Base-by-base conservation (phyloP, 345 rosid species). In the Bretschneidera sinensis region DNA sequence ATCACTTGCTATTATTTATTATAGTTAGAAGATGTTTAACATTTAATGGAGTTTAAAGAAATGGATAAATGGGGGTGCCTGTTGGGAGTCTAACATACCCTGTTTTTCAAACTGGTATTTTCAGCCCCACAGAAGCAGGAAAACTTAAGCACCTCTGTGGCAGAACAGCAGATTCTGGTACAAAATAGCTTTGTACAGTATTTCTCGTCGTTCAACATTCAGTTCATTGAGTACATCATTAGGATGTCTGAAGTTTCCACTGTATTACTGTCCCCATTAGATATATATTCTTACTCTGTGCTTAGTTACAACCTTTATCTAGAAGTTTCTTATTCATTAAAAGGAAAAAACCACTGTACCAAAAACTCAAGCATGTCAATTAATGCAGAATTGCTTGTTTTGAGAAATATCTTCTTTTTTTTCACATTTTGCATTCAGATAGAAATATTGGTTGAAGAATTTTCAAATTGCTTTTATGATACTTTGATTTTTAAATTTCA, bases 131-230 rank as follows among this genome's bases (percentile, higher is more conserved):
- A 75, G 49, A 83, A 80, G 71, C 84, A 75, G 68, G 96, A 90
- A 69, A 82, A 74, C 76, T 67, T 71, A 54, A 74, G 73, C 68
- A 60, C 89, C 70, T 85, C 87, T 31, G 69, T 70, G 24, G 97
- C 90, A 60, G 99, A 94, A 54, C 89, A 90, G 67, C 97, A 94
- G 85, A 94, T 94, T 80, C 84, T 94, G 99, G 99, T 94, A 90
- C 16, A 39, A 39, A 9, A 11, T 13, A 39, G 16, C 45, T 39
- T 9, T 13, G 4, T 39, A 39, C 9, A 39, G 10, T 39, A 39
- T 1, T 39, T 14, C 16, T 39, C 10, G 4, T 39, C 45, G 10
- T 14, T 39, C 45, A 39, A 4, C 35, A 39, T 5, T 39, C 45
- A 39, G 45, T 14, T 39, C 45, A 39, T 39, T 11, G 16, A 39